Base-by-base conservation (phyloP, 1,284 basidiomycete species). In the Malassezia yamatoensis region DNA sequence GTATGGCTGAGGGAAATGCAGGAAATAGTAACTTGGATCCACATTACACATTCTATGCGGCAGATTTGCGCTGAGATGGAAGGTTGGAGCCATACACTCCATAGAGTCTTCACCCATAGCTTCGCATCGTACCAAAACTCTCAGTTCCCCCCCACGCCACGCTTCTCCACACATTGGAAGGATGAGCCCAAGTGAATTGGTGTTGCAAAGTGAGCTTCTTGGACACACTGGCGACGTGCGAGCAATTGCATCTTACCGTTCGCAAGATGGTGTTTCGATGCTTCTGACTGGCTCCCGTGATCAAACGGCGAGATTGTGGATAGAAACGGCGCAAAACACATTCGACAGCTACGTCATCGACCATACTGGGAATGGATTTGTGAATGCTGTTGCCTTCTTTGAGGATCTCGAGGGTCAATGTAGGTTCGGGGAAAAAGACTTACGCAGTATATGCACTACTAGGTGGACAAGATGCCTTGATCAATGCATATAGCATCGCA, bases 391-490 rank as follows among this genome's bases (percentile, higher is more conserved):
- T 32, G 58, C 64, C 18, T 67, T 65, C 45, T 42, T 59, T n/a
- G 36, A 40, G 11, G 48, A 63, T 18, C 34, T 32, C 11, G 51
- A 49, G 9, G 57, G 51, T 6, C 34, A 38, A 15, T 24, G 58
- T 59, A 35, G 40, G 58, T 40, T 24, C 18, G 5, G 10, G 4
- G n/a, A 15, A n/a, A 5, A 3, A 41, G n/a, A 20, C 24, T 29
- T 29, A 9, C 13, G 20, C 20, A 24, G 20, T 49, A 15, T 56
- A 50, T 24, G 68, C 70, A 8, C 52, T 74, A 36, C 67, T 64
- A 10, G 64, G 63, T 0, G 70, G 72, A 0, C 70, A 74, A 43
- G 72, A 74, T 53, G 62, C 60, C 49, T 54, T 72, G 47, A 62
- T 74, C 44, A 65, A 72, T 45, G 72, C 66, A 13, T 68, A 61